Evolutionary conservation across 75 land plant species (phyloP).

Genomic region (Pinus tabuliformis): DNA sequence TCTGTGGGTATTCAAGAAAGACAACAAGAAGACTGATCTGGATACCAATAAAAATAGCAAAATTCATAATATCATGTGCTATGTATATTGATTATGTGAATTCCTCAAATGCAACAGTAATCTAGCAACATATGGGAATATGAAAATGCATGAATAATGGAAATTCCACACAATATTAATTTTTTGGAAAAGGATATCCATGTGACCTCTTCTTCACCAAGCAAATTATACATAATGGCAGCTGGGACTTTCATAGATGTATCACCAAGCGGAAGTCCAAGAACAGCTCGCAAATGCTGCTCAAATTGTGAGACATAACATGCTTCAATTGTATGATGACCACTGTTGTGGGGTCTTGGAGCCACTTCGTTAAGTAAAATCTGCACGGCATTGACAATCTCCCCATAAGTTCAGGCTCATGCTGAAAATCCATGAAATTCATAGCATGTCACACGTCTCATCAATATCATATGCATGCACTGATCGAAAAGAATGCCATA

Average conservation of each 20-base stretch:
- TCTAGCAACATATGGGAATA: not conserved
- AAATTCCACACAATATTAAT: too few relatives aligned
- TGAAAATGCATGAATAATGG: too few relatives aligned
- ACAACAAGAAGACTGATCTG: too few relatives aligned
- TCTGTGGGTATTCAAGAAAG: too few relatives aligned
- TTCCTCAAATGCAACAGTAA: not conserved
- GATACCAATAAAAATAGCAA: too few relatives aligned
- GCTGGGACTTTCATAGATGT: constrained; percentile 88
- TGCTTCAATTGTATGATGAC: constrained; percentile 96
- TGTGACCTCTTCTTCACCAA: constrained; percentile 89
- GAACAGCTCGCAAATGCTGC: constrained; percentile 85
- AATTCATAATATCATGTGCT: too few relatives aligned
- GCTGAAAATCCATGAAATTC: not conserved
- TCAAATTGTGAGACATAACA: constrained; percentile 93
- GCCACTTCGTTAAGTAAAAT: constrained; percentile 96
- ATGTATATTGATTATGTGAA: too few relatives aligned
- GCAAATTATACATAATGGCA: constrained; percentile 88
- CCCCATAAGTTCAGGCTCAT: not conserved
- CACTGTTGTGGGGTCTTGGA: constrained; percentile 97
- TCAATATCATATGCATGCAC: not conserved
- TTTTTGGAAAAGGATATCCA: not conserved
- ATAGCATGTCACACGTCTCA: not conserved
- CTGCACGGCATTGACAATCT: constrained; percentile 21
- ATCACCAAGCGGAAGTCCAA: constrained; percentile 96
- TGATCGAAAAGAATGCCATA: constrained; percentile 6